Evolutionary conservation across 257 asterid genomes (phyloP), one percentile per base, ranked within the genome.

Genomic region (Capsicum pubescens): DNA sequence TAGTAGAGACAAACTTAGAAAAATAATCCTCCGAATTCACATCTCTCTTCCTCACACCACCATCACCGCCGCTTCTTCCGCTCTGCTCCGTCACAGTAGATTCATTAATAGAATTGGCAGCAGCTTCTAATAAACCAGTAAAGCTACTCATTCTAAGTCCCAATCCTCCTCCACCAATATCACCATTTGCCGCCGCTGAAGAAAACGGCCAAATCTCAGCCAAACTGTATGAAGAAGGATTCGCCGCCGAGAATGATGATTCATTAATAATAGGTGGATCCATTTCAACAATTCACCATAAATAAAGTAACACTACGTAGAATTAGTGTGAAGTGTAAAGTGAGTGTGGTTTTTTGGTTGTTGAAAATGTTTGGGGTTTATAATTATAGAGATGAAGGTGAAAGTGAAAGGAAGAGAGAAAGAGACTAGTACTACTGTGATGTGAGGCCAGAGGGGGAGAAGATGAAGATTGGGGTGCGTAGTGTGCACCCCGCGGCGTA

Each of bases 261-360:
- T 92, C 97, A 76, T 92, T 94, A 5, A 94, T 87, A 84, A 95
- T 85, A 26, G 95, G 93, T 76, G 97, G 98, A 91, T 95, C 99
- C 99, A 95, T 95, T 87, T 76, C 7, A 35, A 59, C 76, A 26
- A 80, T 66, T 72, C n/a, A 74, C 81, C 57, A 80, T 69, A 8
- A 52, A 3, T 8, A 52, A 52, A 52, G 56, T 52, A 8, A 8
- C 54, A 48, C 54, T 4, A 44, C 6, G 9, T 48, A 74, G 17
- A 17, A 74, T 21, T 74, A 21, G 44, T 74, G 61, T 74, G 80
- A 50, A 48, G 13, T 72, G 48, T 72, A 48, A n/a, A 19, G 8
- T 80, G 11, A 74, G 72, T 42, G 83, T 81, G 50, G 36, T 52
- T 46, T 68, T 54, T 58, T 77, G 3, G 44, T 39, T 39, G 44